Evolutionary conservation across 768 basidiomycete genomes (phyloP), one percentile per base, ranked within the genome.

Genomic region (Mycena vulgaris): DNA sequence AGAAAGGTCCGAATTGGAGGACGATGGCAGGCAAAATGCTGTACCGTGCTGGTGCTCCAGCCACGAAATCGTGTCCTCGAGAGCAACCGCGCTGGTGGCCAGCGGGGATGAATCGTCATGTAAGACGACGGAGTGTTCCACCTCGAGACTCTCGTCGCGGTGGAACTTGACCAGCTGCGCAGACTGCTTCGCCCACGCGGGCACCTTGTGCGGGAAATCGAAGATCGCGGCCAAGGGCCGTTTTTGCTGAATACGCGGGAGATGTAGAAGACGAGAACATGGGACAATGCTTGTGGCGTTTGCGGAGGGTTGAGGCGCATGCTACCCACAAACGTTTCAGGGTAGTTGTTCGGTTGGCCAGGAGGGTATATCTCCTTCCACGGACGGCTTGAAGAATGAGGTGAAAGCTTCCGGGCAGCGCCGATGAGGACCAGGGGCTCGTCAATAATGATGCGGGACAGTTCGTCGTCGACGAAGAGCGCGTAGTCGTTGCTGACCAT

Each of bases 121-220:
- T 6, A 9, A 27, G 42, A 35, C 37, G 19, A 53, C 31, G 16
- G 66, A 60, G 40, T 68, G 11, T 27, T 33, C 47, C 35, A 47
- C 28, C 39, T 30, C 48, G 21, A 35, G 25, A 40, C 30, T 4
- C 13, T 52, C 58, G 27, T 25, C 45, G n/a, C 64, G 45, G 27
- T 67, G 49, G 37, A 67, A 67, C 27, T 31, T 48, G 16, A 49
- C 66, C 3, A 67, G 55, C 11, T 48, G 33, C 33, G 65, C 65
- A 16, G 55, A 27, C 47, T 66, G 39, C 14, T 57, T 59, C 5
- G 66, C 66, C 66, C 66, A 67, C 9, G 39, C 21, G 35, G 66
- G 66, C 8, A 35, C 5, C 17, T 42, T 35, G 39, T 31, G 58
- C n/a, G 66, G 66, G 25, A 67, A 67, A 7, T 48, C 42, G 57